These are phyloP conservation scores for Zychaea mexicana DNA, from an alignment of 371 early-diverging fungal genomes.

Conservation along the genomic window DNA sequence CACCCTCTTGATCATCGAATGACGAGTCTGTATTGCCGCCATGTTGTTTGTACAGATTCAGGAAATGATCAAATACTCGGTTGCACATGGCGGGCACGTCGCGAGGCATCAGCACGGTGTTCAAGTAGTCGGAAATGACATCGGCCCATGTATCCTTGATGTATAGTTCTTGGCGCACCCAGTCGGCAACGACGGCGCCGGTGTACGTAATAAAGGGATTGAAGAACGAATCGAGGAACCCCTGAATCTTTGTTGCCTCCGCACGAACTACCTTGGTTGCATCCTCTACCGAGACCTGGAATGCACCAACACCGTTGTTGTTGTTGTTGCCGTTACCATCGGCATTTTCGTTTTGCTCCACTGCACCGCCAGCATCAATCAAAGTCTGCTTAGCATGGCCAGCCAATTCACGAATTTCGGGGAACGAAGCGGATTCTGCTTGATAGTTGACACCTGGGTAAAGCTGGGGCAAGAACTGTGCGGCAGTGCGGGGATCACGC, in stretches of 20 bases:
- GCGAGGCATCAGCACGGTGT: slow-evolving; percentile 43
- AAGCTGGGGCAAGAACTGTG: slow-evolving; percentile 68
- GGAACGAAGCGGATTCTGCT: slow-evolving; percentile 60
- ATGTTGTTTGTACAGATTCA: slow-evolving; percentile 48
- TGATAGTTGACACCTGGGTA: slow-evolving; percentile 68
- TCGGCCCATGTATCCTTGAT: slow-evolving; percentile 53
- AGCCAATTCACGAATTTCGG: slow-evolving; percentile 64
- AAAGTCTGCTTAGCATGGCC: slow-evolving; percentile 60
- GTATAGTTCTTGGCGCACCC: slow-evolving; percentile 57
- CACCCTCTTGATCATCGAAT: slow-evolving; percentile 60
- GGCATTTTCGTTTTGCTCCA: slow-evolving; percentile 25
- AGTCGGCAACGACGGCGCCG: slow-evolving; percentile 51
- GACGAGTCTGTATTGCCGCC: slow-evolving; percentile 47
- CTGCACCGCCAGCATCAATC: slow-evolving; percentile 55
- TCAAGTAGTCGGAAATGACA: slow-evolving; percentile 37
- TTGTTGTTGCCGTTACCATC: background rate
- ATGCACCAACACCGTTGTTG: too few species aligned
- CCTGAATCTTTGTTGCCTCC: slow-evolving; percentile 49
- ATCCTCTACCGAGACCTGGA: slow-evolving; percentile 37
- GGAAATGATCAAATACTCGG: slow-evolving; percentile 35
- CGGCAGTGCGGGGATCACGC: slow-evolving; percentile 63
- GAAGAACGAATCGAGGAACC: slow-evolving; percentile 60
- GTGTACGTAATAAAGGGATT: slow-evolving; percentile 45
- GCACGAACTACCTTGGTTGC: slow-evolving; percentile 45
- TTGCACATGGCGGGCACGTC: slow-evolving; percentile 44